A percentile compares a stretch with the other conserved stretches of the same genome.
Evolutionary conservation across 164 flowering plant species (phyloP).

Genomic region (Nymphaea thermarum): DNA sequence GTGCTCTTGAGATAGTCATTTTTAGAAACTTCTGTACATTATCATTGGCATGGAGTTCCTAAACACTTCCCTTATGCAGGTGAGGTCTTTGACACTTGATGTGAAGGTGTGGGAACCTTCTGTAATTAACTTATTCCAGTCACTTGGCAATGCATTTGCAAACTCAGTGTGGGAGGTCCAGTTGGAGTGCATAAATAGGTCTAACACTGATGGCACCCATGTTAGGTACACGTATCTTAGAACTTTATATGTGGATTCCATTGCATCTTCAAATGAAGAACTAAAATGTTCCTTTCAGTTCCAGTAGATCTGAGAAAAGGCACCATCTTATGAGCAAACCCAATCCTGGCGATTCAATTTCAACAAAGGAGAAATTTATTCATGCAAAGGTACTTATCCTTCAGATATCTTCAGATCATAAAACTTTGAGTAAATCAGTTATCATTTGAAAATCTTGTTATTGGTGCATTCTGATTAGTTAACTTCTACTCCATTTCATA

Average conservation of each 20-base stretch:
- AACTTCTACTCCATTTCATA: too few species aligned
- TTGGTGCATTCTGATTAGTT: too few species aligned
- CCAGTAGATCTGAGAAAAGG: constrained; percentile 23
- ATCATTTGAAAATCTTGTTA: too few species aligned
- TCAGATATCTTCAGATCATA: neutral
- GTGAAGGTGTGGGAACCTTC: constrained; percentile 95
- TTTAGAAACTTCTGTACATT: neutral
- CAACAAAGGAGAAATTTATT: constrained; percentile 73
- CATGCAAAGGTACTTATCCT: constrained; percentile 59
- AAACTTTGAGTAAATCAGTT: too few species aligned
- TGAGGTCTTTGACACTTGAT: constrained; percentile 85
- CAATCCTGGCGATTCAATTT: constrained; percentile 44
- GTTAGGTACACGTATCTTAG: constrained; percentile 23
- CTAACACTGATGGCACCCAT: constrained; percentile 29
- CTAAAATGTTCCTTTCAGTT: constrained; percentile 23
- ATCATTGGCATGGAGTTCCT: neutral
- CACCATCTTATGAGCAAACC: constrained; percentile 50
- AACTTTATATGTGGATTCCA: neutral
- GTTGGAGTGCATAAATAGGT: constrained; percentile 27
- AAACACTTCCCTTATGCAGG: constrained; percentile 27
- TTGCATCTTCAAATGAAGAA: neutral
- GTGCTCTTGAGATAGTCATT: neutral
- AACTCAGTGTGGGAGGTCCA: constrained; percentile 86
- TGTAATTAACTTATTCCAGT: constrained; percentile 61
- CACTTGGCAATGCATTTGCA: constrained; percentile 72